Percentiles rank a stretch among this genome's conserved stretches.
Conservation (phyloP, 441 rosid genomes). For the Populus tomentosa region DNA sequence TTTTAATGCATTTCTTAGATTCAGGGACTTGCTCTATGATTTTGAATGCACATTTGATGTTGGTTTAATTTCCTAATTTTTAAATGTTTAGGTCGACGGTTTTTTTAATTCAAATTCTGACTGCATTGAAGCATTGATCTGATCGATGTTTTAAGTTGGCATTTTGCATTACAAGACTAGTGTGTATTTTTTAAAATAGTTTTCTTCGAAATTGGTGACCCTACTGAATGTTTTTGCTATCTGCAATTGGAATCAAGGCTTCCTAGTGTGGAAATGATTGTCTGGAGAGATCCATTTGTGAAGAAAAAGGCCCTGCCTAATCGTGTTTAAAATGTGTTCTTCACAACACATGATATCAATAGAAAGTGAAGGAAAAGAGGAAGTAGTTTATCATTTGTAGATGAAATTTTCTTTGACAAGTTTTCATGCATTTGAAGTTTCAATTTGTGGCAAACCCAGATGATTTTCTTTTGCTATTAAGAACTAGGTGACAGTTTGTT, state of each 20-base stretch:
- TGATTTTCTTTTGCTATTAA: background rate
- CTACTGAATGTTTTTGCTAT: background rate
- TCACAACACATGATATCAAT: background rate
- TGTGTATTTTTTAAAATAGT: background rate
- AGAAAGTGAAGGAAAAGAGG: background rate
- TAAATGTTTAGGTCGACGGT: background rate
- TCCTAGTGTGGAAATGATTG: conserved; percentile 1
- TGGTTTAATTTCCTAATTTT: background rate
- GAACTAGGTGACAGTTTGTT: background rate
- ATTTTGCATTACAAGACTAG: background rate
- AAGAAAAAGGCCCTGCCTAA: background rate
- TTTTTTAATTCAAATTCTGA: background rate
- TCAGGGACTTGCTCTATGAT: background rate
- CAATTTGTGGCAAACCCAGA: background rate
- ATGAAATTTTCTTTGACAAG: background rate
- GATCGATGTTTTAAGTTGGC: background rate
- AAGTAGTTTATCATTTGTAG: background rate
- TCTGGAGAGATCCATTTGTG: background rate
- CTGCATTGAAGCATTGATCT: background rate
- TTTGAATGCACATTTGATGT: background rate
- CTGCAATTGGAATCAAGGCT: background rate
- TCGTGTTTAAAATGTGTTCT: background rate
- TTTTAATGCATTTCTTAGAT: background rate
- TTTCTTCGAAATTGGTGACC: background rate
- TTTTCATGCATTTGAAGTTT: background rate